phyloP scores from a whole-genome alignment of 2,329 filamentous ascomycete genomes.

The Colletotrichum tropicale region DNA sequence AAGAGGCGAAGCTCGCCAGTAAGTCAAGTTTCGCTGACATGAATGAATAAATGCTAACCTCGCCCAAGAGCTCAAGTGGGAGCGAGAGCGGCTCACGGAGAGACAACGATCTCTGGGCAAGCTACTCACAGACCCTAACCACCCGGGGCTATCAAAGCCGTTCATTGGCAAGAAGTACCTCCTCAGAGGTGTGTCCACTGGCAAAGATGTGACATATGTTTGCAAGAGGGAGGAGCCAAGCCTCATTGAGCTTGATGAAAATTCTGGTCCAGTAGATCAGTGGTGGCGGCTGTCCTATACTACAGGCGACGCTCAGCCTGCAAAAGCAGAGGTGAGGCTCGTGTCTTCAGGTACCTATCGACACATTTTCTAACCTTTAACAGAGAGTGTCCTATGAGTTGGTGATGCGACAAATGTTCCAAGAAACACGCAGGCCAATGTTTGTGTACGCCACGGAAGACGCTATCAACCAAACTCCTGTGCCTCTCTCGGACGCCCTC shows the following conservation, averaged over 20 bases:
- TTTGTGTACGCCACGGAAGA: constrained; percentile 60
- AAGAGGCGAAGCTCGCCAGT: constrained; percentile 39
- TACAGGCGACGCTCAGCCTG: constrained; percentile 41
- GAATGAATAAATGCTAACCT: constrained; percentile 24
- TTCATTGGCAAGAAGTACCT: constrained; percentile 51
- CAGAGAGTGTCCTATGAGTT: constrained; percentile 53
- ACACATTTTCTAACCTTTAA: constrained; percentile 17
- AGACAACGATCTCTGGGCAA: constrained; percentile 41
- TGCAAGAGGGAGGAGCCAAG: constrained; percentile 48
- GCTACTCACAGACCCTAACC: constrained; percentile 43
- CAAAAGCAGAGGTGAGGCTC: constrained; percentile 52
- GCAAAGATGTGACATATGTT: constrained; percentile 52
- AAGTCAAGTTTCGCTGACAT: constrained; percentile 17
- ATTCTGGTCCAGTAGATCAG: constrained; percentile 43
- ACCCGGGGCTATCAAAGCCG: constrained; percentile 37
- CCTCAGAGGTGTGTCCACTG: constrained; percentile 56
- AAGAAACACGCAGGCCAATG: constrained; percentile 51
- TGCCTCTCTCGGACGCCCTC: constrained; percentile 40
- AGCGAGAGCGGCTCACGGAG: constrained; percentile 34
- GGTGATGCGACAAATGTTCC: constrained; percentile 50
- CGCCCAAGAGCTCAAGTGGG: constrained; percentile 29
- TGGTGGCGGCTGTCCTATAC: constrained; percentile 61
- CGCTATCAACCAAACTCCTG: constrained; percentile 40
- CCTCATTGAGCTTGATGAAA: constrained; percentile 45
- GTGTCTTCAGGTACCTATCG: not conserved